These are phyloP conservation scores for Pleurotus djamor DNA, from an alignment of 768 basidiomycete genomes.

Conservation along the genomic window DNA sequence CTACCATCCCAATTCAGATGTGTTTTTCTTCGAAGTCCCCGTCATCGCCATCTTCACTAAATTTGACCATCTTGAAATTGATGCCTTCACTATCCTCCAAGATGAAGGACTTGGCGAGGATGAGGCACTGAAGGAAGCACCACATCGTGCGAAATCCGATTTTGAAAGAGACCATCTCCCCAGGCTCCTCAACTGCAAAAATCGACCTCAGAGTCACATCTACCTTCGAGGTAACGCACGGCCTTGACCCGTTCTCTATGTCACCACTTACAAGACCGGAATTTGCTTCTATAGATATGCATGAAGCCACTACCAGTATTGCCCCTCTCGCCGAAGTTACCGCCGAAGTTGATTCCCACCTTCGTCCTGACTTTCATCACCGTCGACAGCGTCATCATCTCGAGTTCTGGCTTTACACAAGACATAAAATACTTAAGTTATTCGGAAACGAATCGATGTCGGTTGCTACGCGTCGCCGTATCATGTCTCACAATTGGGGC, in stretches of 20 bases:
- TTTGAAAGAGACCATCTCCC: neutral
- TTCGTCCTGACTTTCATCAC: no score
- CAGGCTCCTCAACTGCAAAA: neutral
- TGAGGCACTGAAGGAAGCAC: neutral
- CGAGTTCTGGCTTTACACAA: no score
- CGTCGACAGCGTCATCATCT: no score
- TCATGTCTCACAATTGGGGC: no score
- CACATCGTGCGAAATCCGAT: neutral
- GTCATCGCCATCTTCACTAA: slow-evolving; percentile 5
- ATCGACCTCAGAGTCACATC: neutral
- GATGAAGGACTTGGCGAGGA: neutral
- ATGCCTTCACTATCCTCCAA: neutral
- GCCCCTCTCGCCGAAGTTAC: neutral
- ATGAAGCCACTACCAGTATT: neutral
- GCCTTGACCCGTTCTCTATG: neutral
- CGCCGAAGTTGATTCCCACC: neutral
- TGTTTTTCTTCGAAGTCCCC: neutral
- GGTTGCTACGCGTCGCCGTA: no score
- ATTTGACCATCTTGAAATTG: slow-evolving; percentile 1
- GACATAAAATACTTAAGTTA: no score
- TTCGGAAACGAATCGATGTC: no score
- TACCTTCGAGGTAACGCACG: neutral
- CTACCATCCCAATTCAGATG: no score
- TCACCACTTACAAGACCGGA: neutral
- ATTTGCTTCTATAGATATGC: neutral